Conservation (phyloP, 805 yeast genomes). For the Candida krabiensis region DNA sequence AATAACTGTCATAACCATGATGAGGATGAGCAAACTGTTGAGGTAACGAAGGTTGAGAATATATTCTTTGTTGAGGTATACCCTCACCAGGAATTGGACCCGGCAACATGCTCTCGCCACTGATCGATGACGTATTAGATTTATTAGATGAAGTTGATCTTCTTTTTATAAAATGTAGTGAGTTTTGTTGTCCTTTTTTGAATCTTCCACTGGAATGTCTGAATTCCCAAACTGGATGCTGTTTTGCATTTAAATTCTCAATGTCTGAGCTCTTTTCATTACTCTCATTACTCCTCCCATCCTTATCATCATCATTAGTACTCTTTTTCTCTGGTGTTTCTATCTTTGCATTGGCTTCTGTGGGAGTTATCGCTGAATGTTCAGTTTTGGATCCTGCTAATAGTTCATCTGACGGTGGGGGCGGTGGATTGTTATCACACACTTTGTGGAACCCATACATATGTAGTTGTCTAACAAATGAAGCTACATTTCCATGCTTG, state of each 20-base stretch:
- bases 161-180: constrained; percentile 47
- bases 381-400: no score
- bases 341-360: not conserved
- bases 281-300: constrained; percentile 17
- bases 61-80: constrained; percentile 8
- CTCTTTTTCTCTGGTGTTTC: constrained; percentile 19
- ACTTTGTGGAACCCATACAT: constrained; percentile 96
- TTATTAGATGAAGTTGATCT: constrained; percentile 40
- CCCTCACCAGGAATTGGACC: constrained; percentile 1
- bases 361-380: no score
- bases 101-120: constrained; percentile 6
- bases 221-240: constrained; percentile 52
- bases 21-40: constrained; percentile 16
- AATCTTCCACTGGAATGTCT: constrained; percentile 53
- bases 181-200: constrained; percentile 45
- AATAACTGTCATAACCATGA: constrained; percentile 11
- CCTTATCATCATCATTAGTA: constrained; percentile 14
- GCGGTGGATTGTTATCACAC: constrained; percentile 39
- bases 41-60: constrained; percentile 10
- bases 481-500: constrained; percentile 91
- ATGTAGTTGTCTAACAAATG: constrained; percentile 90
- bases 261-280: constrained; percentile 8
- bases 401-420: constrained; percentile 16
- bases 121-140: constrained; percentile 5
- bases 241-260: constrained; percentile 2